Evolutionary conservation across 1,139 yeast genomes (phyloP).

Genomic region (Ogataea hybrid): DNA sequence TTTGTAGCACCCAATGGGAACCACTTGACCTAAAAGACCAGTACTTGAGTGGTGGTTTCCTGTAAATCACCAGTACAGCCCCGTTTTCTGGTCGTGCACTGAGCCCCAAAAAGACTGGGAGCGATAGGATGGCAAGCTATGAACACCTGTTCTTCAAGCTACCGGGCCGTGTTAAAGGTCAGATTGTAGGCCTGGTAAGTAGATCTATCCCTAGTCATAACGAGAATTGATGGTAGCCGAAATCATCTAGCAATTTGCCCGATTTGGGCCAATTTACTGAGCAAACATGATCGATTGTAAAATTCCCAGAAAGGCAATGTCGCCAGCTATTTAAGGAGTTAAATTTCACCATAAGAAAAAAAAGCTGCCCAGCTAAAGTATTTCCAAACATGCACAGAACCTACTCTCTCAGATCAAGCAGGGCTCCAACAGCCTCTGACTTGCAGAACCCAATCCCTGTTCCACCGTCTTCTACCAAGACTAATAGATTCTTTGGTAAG

Average conservation of each 20-base stretch:
- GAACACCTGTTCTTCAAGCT: not conserved
- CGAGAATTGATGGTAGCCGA: not conserved
- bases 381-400: slow-evolving; percentile 66
- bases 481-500: slow-evolving; percentile 60
- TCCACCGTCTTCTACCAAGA: slow-evolving; percentile 68
- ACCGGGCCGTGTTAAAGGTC: not conserved
- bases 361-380: slow-evolving; percentile 9
- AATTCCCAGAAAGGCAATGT: slow-evolving; percentile 17
- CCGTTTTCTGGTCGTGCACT: slow-evolving; percentile 6
- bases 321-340: slow-evolving; percentile 15
- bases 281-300: slow-evolving; percentile 12
- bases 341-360: slow-evolving; percentile 14
- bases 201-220: not conserved
- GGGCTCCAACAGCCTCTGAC: slow-evolving; percentile 83
- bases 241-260: slow-evolving; percentile 3
- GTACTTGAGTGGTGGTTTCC: too few relatives aligned
- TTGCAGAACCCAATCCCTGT: slow-evolving; percentile 73
- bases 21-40: too few relatives aligned
- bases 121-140: slow-evolving; percentile 1
- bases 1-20: too few relatives aligned
- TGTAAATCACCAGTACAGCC: not conserved
- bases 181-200: not conserved
- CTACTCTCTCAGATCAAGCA: slow-evolving; percentile 71
- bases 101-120: slow-evolving; percentile 2
- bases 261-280: slow-evolving; percentile 1